phyloP scores from a whole-genome alignment of 345 rosid genomes.

The Eucalyptus pauciflora region DNA sequence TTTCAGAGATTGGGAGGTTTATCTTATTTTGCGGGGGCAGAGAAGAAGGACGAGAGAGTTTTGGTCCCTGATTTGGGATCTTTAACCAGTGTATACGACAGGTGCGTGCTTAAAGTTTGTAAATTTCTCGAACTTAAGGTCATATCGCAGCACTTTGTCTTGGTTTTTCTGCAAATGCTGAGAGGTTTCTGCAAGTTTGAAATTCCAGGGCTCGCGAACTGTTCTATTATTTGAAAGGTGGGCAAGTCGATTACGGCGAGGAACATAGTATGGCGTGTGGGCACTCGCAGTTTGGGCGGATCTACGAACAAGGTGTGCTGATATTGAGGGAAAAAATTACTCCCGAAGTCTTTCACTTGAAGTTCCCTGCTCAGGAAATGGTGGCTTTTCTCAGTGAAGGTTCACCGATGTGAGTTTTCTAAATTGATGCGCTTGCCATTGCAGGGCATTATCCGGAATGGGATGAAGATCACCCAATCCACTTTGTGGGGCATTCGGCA shows the following conservation, averaged over 20 bases:
- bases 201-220: conserved; percentile 74
- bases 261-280: conserved; percentile 88
- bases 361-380: background rate
- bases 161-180: background rate
- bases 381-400: background rate
- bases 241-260: conserved; percentile 86
- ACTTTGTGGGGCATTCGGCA: conserved; percentile 96
- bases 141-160: background rate
- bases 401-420: background rate
- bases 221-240: conserved; percentile 94
- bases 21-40: conserved; percentile 98
- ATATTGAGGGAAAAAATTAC: background rate
- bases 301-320: conserved; percentile 54
- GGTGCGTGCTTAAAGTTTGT: conserved; percentile 21
- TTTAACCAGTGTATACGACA: conserved; percentile 77
- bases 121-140: background rate
- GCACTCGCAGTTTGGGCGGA: conserved; percentile 82
- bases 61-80: conserved; percentile 98
- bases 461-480: conserved; percentile 95
- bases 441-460: conserved; percentile 87
- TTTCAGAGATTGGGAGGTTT: conserved; percentile 73
- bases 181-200: background rate
- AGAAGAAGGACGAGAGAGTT: conserved; percentile 93
- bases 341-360: background rate
- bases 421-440: background rate